These are phyloP conservation scores for Ceratocystis ficicola DNA, from an alignment of 2,329 filamentous ascomycete species.

Conservation along the genomic window DNA sequence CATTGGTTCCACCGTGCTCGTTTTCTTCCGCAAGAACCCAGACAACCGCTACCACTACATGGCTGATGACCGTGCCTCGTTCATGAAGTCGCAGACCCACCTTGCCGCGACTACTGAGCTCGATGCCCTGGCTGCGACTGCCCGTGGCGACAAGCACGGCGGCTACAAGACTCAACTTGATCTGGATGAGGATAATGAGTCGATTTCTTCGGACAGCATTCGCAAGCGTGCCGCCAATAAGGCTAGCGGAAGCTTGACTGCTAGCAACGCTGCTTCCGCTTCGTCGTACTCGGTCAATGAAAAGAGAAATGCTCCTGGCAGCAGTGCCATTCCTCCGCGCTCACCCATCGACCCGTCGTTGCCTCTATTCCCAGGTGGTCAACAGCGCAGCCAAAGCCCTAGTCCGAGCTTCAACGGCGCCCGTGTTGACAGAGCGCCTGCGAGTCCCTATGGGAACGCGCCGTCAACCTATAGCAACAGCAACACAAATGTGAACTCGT, in stretches of 20 bases:
- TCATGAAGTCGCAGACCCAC: constrained; percentile 91
- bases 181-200: constrained; percentile 34
- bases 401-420: constrained; percentile 26
- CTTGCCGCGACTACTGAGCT: constrained; percentile 68
- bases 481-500: constrained; percentile 25
- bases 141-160: constrained; percentile 63
- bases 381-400: constrained; percentile 28
- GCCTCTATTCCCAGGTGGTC: constrained; percentile 34
- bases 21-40: constrained; percentile 82
- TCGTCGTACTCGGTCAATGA: constrained; percentile 24
- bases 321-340: constrained; percentile 25
- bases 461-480: constrained; percentile 28
- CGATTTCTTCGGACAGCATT: constrained; percentile 32
- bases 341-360: constrained; percentile 35
- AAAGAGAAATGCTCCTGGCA: constrained; percentile 6
- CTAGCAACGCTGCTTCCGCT: constrained; percentile 25
- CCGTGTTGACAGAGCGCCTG: constrained; percentile 26
- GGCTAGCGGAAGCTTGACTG: constrained; percentile 27
- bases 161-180: constrained; percentile 31
- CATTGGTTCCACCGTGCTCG: constrained; percentile 46
- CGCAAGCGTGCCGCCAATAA: constrained; percentile 30
- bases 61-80: constrained; percentile 89
- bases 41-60: constrained; percentile 93
- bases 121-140: constrained; percentile 78
- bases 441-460: constrained; percentile 28